phyloP scores from a whole-genome alignment of 2,329 filamentous ascomycete species.

The Aureobasidium lini region DNA sequence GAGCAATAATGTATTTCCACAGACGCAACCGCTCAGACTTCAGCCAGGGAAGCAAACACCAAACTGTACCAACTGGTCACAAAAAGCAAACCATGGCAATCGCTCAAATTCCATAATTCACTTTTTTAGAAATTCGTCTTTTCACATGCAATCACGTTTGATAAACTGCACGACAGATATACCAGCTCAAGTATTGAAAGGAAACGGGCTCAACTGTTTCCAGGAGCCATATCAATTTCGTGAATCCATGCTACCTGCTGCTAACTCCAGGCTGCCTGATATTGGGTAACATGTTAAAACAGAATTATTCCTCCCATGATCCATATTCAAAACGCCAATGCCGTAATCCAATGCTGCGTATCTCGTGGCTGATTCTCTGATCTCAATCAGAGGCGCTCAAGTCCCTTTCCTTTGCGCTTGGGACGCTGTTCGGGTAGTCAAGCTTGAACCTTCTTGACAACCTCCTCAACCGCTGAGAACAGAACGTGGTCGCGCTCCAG shows the following conservation, averaged over 20 bases:
- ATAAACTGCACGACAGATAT: not conserved
- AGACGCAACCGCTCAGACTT: not conserved
- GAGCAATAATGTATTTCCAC: not conserved
- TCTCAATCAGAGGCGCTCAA: not conserved
- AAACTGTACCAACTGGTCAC: too few species aligned
- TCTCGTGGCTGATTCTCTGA: not conserved
- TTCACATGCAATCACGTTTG: not conserved
- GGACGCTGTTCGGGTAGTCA: not conserved
- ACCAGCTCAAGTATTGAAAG: not conserved
- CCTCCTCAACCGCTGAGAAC: constrained; percentile 63
- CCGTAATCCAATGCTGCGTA: constrained; percentile 10
- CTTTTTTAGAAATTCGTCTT: not conserved
- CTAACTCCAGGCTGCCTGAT: not conserved
- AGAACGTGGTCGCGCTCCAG: constrained; percentile 70
- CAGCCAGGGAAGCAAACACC: too few species aligned
- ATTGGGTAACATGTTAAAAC: not conserved
- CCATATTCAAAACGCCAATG: constrained; percentile 1
- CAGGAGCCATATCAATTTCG: constrained; percentile 9
- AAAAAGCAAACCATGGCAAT: too few species aligned
- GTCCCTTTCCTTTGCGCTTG: not conserved
- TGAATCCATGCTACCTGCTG: constrained; percentile 8
- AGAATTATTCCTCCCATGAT: not conserved
- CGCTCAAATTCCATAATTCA: too few species aligned
- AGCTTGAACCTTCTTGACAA: constrained; percentile 74
- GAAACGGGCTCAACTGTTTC: constrained; percentile 8